These are phyloP conservation scores for Thermothelomyces thermophilus DNA, from an alignment of 2,329 filamentous ascomycete genomes.

Conservation along the genomic window DNA sequence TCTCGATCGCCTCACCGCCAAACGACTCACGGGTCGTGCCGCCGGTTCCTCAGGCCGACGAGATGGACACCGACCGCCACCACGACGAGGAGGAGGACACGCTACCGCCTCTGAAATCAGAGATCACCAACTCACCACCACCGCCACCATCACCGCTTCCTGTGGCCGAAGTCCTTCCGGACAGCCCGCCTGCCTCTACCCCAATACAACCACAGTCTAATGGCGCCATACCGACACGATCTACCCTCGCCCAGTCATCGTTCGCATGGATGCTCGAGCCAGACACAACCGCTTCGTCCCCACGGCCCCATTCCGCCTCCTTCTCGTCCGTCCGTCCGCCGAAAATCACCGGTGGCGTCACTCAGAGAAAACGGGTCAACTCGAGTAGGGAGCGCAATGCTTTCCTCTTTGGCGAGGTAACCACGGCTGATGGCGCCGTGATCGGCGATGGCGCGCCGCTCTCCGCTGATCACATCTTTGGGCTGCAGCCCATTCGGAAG, in stretches of 20 bases:
- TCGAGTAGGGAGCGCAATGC: conserved; percentile 49
- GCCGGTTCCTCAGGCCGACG: conserved; percentile 16
- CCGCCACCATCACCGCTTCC: not conserved
- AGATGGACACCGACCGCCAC: conserved; percentile 26
- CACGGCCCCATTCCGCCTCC: conserved; percentile 18
- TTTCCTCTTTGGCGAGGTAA: conserved; percentile 53
- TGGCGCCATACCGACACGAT: conserved; percentile 52
- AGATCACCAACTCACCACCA: conserved; percentile 8
- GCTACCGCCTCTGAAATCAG: conserved; percentile 6
- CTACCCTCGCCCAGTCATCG: conserved; percentile 64
- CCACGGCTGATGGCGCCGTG: conserved; percentile 26
- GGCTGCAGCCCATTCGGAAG: conserved; percentile 43
- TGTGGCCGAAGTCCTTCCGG: conserved; percentile 5
- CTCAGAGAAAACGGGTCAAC: conserved; percentile 30
- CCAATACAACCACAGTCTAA: conserved; percentile 18
- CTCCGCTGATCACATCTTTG: conserved; percentile 47
- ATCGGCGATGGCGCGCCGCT: conserved; percentile 28
- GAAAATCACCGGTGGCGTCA: conserved; percentile 17
- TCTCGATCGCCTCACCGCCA: conserved; percentile 15
- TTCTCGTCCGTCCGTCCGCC: conserved; percentile 18
- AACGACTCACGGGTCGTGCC: conserved; percentile 14
- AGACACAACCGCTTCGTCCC: conserved; percentile 33
- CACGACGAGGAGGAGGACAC: conserved; percentile 10
- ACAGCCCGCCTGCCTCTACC: not conserved
- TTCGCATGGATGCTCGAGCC: conserved; percentile 75